A percentile compares a stretch with the other conserved stretches of the same genome.
These are phyloP conservation scores for Xylariomycetidae sp. DNA, from an alignment of 2,329 filamentous ascomycete genomes.

Conservation along the genomic window DNA sequence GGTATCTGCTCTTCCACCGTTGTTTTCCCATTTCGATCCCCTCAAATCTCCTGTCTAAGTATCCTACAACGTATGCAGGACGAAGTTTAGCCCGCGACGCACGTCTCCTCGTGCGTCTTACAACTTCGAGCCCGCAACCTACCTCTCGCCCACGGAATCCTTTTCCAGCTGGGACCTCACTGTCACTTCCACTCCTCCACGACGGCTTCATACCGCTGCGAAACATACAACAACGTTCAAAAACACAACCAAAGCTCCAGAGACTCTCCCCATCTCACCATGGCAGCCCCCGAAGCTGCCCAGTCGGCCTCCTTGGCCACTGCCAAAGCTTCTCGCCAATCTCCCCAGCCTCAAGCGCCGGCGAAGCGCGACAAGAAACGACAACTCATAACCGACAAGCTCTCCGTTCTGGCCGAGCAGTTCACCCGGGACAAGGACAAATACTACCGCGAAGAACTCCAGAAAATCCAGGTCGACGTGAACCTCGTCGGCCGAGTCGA, in stretches of 20 bases:
- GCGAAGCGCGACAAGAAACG: slow-evolving; percentile 70
- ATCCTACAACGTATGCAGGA: no score
- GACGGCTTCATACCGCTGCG: no score
- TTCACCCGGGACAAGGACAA: slow-evolving; percentile 77
- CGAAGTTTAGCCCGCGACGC: no score
- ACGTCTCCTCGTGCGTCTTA: no score
- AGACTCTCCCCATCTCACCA: slow-evolving; percentile 2
- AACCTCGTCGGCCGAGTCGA: slow-evolving; percentile 17
- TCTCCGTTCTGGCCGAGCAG: slow-evolving; percentile 67
- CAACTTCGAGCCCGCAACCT: no score
- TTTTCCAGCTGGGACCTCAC: no score
- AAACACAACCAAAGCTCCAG: neutral
- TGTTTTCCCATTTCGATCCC: no score
- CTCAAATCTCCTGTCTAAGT: no score
- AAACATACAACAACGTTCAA: no score
- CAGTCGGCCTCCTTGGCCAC: slow-evolving; percentile 11
- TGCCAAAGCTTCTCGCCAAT: slow-evolving; percentile 13
- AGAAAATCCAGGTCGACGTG: slow-evolving; percentile 63
- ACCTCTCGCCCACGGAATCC: no score
- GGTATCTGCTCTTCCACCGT: no score
- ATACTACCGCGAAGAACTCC: slow-evolving; percentile 82
- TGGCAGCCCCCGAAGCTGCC: slow-evolving; percentile 15
- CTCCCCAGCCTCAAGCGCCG: slow-evolving; percentile 18
- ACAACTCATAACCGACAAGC: slow-evolving; percentile 72
- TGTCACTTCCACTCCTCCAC: no score